A percentile compares a stretch with the other conserved stretches of the same genome.
Evolutionary conservation across 2,329 filamentous ascomycete species (phyloP).

Genomic region (Keithomyces neogunnii): DNA sequence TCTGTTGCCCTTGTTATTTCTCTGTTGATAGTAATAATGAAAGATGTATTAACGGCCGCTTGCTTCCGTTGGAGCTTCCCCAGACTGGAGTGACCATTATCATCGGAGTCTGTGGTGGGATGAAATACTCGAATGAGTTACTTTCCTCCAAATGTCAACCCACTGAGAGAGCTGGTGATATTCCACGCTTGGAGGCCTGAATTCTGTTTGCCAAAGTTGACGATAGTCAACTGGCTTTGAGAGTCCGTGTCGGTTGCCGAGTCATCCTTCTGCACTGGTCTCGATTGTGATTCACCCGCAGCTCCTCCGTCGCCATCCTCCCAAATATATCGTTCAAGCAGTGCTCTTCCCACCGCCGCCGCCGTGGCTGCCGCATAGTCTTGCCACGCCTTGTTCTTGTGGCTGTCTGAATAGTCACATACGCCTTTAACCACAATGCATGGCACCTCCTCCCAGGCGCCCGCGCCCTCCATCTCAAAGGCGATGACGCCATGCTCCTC

Average conservation of each 20-base stretch:
- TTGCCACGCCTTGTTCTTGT: background rate
- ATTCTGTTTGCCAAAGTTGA: background rate
- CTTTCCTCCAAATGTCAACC: background rate
- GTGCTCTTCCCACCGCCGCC: background rate
- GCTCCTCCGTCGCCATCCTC: slow-evolving; percentile 1
- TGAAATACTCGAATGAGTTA: background rate
- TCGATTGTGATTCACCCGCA: no score
- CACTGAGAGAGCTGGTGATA: background rate
- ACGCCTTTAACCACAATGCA: background rate
- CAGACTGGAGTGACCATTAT: no score
- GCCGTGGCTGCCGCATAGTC: background rate
- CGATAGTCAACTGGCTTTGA: background rate
- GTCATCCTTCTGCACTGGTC: background rate
- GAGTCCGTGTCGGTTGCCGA: background rate
- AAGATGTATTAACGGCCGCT: no score
- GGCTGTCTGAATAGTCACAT: background rate
- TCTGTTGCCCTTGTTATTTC: no score
- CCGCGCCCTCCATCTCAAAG: slow-evolving; percentile 28
- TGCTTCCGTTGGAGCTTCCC: no score
- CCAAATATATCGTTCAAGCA: slow-evolving; percentile 11
- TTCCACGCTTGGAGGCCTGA: background rate
- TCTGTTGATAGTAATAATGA: no score
- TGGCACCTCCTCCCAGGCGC: slow-evolving; percentile 21
- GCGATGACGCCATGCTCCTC: slow-evolving; percentile 15
- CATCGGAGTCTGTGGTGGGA: no score